These are phyloP conservation scores for Orbilia blumenaviensis DNA, from an alignment of 2,329 filamentous ascomycete species.

Conservation along the genomic window DNA sequence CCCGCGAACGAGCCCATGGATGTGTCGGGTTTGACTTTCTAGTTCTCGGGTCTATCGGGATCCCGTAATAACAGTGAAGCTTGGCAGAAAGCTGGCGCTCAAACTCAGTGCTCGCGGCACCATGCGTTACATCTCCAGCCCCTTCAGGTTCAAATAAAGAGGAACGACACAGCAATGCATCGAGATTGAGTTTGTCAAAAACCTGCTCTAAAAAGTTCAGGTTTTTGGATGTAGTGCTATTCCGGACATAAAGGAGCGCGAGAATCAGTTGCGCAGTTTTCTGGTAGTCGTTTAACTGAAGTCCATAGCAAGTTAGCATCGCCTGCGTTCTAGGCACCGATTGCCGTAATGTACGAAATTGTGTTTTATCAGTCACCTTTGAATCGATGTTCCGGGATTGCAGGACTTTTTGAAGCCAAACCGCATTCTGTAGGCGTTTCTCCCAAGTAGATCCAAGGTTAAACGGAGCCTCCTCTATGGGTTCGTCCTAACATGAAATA, in stretches of 20 bases:
- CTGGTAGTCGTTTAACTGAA: constrained; percentile 63
- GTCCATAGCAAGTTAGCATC: background rate
- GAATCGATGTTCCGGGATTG: constrained; percentile 61
- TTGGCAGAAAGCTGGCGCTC: constrained; percentile 74
- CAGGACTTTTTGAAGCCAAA: constrained; percentile 64
- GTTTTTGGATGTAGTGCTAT: constrained; percentile 65
- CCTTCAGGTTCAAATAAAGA: constrained; percentile 70
- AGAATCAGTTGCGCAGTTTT: constrained; percentile 66
- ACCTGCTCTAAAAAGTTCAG: constrained; percentile 63
- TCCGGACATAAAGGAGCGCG: constrained; percentile 62
- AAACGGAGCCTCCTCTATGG: constrained; percentile 1
- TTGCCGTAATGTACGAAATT: background rate
- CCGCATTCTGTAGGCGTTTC: constrained; percentile 59
- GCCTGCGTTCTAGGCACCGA: background rate
- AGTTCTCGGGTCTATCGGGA: constrained; percentile 64
- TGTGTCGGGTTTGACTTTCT: constrained; percentile 61
- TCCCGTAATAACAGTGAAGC: constrained; percentile 74
- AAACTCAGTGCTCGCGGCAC: constrained; percentile 61
- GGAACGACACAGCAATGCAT: constrained; percentile 72
- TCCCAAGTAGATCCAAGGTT: constrained; percentile 59
- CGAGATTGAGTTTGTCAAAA: constrained; percentile 66
- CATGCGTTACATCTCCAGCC: constrained; percentile 64
- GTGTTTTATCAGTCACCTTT: constrained; percentile 60
- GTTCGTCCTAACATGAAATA: constrained; percentile 49
- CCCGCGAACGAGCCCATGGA: constrained; percentile 72